A percentile compares a stretch with the other conserved stretches of the same genome.
Evolutionary conservation across 345 rosid species (phyloP).

Genomic region (Chamaenerion angustifolium): DNA sequence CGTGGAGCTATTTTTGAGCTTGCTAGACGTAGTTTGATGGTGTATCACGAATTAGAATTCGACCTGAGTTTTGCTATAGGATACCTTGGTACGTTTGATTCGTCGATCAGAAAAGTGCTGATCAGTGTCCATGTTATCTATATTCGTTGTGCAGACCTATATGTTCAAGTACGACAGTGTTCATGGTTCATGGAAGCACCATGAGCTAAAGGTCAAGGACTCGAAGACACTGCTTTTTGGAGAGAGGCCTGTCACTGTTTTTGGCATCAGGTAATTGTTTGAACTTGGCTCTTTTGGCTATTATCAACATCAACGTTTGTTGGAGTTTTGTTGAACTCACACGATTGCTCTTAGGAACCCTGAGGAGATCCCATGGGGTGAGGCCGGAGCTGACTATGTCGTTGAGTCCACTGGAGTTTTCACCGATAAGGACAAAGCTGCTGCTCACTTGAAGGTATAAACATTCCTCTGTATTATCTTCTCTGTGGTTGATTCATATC

Average conservation of each 20-base stretch:
- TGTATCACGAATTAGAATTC: no score
- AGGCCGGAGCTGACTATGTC: conserved; percentile 44
- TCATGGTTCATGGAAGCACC: conserved; percentile 56
- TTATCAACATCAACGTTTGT: no score
- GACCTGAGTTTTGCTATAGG: neutral
- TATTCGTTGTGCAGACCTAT: conserved; percentile 18
- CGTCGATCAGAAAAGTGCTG: no score
- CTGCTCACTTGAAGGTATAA: conserved; percentile 54
- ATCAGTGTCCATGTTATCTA: no score
- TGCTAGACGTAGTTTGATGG: neutral
- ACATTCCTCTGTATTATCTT: no score
- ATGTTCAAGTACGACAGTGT: conserved; percentile 61
- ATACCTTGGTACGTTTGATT: neutral
- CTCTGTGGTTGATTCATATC: neutral
- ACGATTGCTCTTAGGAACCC: conserved; percentile 28
- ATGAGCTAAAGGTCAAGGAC: conserved; percentile 41
- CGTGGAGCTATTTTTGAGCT: neutral
- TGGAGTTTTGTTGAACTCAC: neutral
- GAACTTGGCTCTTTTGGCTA: neutral
- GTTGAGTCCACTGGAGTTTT: conserved; percentile 68
- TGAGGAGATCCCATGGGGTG: conserved; percentile 62
- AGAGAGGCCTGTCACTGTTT: conserved; percentile 40
- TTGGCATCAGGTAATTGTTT: conserved; percentile 26
- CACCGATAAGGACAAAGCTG: conserved; percentile 60
- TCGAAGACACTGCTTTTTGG: conserved; percentile 51